These are phyloP conservation scores for Rhamnella rubrinervis DNA, from an alignment of 331 rosid species.

Conservation along the genomic window DNA sequence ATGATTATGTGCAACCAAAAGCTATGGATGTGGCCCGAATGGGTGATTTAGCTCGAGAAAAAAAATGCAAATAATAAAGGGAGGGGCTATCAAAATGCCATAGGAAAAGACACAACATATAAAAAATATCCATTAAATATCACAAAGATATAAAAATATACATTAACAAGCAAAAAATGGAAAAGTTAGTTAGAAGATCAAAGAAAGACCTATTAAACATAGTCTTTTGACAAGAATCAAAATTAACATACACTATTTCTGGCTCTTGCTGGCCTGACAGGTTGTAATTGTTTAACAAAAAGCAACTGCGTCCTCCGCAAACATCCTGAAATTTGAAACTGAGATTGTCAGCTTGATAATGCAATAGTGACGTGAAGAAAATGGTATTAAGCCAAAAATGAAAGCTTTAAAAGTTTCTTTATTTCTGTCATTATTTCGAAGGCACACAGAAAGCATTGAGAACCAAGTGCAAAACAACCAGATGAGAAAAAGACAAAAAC, in stretches of 20 bases:
- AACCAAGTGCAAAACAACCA: neutral
- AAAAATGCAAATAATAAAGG: too few relatives aligned
- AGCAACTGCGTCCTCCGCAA: slow-evolving; percentile 83
- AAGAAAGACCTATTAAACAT: slow-evolving; percentile 14
- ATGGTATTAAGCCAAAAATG: neutral
- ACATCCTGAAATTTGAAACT: slow-evolving; percentile 51
- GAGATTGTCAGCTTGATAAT: slow-evolving; percentile 9
- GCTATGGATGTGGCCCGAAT: too few relatives aligned
- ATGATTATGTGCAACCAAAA: too few relatives aligned
- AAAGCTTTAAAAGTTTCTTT: too few relatives aligned
- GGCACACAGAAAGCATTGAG: neutral
- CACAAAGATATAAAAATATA: neutral
- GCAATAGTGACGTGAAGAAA: too few relatives aligned
- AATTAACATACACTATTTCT: slow-evolving; percentile 59
- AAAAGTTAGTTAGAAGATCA: neutral
- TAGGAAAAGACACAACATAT: too few relatives aligned
- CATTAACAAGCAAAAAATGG: neutral
- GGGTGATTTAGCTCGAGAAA: too few relatives aligned
- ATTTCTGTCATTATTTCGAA: too few relatives aligned
- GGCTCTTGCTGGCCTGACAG: slow-evolving; percentile 53
- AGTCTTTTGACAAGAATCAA: slow-evolving; percentile 4
- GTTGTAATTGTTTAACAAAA: slow-evolving; percentile 56
- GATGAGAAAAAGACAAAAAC: neutral
- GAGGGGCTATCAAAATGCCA: too few relatives aligned
- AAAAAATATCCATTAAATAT: neutral